Conservation (phyloP, 2,329 filamentous ascomycete species). For the Alternaria panax region DNA sequence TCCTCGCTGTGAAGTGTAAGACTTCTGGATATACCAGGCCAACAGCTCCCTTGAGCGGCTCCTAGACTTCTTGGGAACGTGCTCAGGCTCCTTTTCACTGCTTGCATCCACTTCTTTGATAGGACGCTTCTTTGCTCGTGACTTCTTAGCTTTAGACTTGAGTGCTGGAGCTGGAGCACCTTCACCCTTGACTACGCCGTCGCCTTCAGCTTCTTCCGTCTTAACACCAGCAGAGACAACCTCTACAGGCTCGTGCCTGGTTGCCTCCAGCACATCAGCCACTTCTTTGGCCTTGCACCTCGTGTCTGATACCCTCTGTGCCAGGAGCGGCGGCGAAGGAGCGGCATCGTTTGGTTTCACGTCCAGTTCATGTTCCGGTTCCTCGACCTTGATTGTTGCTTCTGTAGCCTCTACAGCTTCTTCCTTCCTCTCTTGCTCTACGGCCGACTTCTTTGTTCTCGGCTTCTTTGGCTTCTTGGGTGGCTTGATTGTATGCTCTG, state of each 20-base stretch:
- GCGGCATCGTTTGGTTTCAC: neutral
- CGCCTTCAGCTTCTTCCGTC: neutral
- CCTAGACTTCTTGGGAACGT: slow-evolving; percentile 24
- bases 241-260: too few relatives aligned
- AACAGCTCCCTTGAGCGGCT: slow-evolving; percentile 8
- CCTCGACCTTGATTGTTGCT: neutral
- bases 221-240: neutral
- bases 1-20: neutral
- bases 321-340: neutral
- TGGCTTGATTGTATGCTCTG: slow-evolving; percentile 19
- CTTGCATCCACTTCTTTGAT: slow-evolving; percentile 5
- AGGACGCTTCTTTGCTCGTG: slow-evolving; percentile 19
- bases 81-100: slow-evolving; percentile 13
- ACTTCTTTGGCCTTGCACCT: neutral
- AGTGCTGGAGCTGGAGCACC: neutral
- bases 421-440: neutral
- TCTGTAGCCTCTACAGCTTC: neutral
- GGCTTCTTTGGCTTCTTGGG: slow-evolving; percentile 38
- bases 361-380: neutral
- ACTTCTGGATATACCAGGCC: neutral
- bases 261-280: neutral
- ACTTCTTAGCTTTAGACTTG: neutral
- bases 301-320: neutral
- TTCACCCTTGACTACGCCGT: neutral
- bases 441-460: slow-evolving; percentile 26